phyloP scores from a whole-genome alignment of 352 stramenopile genomes.

The Lagenidium giganteum region DNA sequence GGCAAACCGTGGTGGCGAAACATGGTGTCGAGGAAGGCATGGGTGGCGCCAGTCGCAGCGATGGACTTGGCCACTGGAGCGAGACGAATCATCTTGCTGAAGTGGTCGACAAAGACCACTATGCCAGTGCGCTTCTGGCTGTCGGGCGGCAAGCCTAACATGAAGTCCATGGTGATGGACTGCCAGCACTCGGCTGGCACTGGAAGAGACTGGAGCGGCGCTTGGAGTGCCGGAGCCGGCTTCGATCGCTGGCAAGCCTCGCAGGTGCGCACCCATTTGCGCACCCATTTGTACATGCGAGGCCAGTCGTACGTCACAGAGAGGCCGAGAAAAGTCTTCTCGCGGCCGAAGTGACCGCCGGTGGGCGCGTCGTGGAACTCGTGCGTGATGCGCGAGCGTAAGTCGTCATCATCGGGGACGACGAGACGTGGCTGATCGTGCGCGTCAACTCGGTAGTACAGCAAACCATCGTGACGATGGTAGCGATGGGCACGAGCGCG shows the following conservation, averaged over 20 bases:
- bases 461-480: background rate
- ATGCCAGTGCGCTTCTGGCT: background rate
- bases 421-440: background rate
- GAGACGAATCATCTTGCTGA: constrained; percentile 2
- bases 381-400: constrained; percentile 15
- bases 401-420: constrained; percentile 10
- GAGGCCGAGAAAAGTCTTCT: constrained; percentile 15
- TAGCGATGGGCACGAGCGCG: constrained; percentile 5
- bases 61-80: background rate
- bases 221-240: constrained; percentile 1
- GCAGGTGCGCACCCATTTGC: constrained; percentile 9
- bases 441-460: background rate
- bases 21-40: constrained; percentile 1
- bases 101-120: constrained; percentile 4
- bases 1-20: background rate
- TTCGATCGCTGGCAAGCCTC: constrained; percentile 15
- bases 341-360: constrained; percentile 9
- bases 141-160: constrained; percentile 1
- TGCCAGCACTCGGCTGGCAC: constrained; percentile 9
- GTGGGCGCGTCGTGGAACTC: constrained; percentile 8
- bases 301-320: constrained; percentile 9
- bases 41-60: background rate
- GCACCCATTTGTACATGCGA: constrained; percentile 19
- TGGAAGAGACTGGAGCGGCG: constrained; percentile 8
- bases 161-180: constrained; percentile 12